Evolutionary conservation across 169 alveolate genomes (phyloP).

Genomic region (Perkinsus chesapeaki): DNA sequence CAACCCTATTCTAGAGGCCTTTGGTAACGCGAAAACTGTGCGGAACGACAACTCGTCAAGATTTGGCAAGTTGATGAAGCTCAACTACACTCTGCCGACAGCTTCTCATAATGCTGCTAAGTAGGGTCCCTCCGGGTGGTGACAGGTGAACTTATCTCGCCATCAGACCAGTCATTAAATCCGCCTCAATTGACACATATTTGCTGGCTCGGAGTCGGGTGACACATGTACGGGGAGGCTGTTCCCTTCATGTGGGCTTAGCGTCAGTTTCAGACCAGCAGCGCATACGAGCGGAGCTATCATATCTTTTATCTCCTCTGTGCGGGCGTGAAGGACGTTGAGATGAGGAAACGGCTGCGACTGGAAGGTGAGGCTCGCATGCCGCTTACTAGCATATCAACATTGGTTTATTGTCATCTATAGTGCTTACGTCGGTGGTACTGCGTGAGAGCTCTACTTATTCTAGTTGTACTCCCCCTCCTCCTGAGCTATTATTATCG

Average conservation of each 20-base stretch:
- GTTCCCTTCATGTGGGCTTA: background rate
- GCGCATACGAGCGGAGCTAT: constrained; percentile 86
- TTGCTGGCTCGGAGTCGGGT: constrained; percentile 93
- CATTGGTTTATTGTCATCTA: too few species aligned
- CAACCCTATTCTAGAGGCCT: constrained; percentile 94
- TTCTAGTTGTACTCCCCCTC: too few species aligned
- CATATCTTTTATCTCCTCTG: constrained; percentile 88
- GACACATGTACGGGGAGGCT: constrained; percentile 21
- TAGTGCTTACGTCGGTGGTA: too few species aligned
- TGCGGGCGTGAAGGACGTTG: constrained; percentile 25
- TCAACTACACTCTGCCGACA: constrained; percentile 74
- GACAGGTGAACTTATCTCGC: background rate
- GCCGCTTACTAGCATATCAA: background rate
- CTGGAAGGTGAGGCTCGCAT: background rate
- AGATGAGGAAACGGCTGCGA: background rate
- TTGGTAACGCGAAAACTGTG: constrained; percentile 97
- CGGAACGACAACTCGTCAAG: constrained; percentile 95
- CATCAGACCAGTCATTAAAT: background rate
- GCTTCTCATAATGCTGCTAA: background rate
- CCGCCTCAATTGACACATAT: constrained; percentile 90
- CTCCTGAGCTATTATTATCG: too few species aligned
- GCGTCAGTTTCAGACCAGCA: background rate
- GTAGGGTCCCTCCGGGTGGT: constrained; percentile 19
- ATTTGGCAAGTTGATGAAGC: constrained; percentile 93
- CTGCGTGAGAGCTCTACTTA: too few species aligned